A percentile compares a stretch with the other conserved stretches of the same genome.
Conservation (phyloP, 2,329 filamentous ascomycete genomes). For the Neonectria sp. region DNA sequence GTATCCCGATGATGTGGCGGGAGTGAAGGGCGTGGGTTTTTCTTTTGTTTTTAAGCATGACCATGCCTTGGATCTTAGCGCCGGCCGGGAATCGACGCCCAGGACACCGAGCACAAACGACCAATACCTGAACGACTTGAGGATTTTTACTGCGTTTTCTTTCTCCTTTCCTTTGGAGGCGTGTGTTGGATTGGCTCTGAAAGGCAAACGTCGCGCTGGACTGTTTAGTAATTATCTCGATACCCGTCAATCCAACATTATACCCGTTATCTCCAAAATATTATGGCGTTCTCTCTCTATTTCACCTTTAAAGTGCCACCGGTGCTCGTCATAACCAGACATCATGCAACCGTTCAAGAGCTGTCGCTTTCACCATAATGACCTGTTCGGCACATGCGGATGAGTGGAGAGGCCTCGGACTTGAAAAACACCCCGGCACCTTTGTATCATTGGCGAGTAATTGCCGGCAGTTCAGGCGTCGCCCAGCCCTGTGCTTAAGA, state of each 20-base stretch:
- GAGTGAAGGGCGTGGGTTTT: constrained; percentile 13
- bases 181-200: constrained; percentile 44
- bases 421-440: constrained; percentile 8
- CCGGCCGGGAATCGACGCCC: neutral
- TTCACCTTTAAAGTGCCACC: neutral
- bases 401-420: neutral
- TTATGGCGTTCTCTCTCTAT: neutral
- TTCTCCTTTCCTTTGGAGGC: constrained; percentile 41
- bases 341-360: neutral
- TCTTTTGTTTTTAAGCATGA: constrained; percentile 12
- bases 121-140: constrained; percentile 42
- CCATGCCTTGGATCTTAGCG: constrained; percentile 6
- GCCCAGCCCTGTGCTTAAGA: neutral
- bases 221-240: constrained; percentile 50
- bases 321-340: neutral
- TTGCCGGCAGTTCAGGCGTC: constrained; percentile 8
- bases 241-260: constrained; percentile 49
- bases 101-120: constrained; percentile 30
- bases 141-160: constrained; percentile 23
- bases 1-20: constrained; percentile 23
- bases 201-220: constrained; percentile 45
- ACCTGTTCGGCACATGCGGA: constrained; percentile 16
- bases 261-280: constrained; percentile 10
- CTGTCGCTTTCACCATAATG: neutral
- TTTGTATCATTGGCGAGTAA: constrained; percentile 15